Evolutionary conservation across 202 grass and related monocot species (phyloP).

Genomic region (Bolboschoenoplectus hybrid): DNA sequence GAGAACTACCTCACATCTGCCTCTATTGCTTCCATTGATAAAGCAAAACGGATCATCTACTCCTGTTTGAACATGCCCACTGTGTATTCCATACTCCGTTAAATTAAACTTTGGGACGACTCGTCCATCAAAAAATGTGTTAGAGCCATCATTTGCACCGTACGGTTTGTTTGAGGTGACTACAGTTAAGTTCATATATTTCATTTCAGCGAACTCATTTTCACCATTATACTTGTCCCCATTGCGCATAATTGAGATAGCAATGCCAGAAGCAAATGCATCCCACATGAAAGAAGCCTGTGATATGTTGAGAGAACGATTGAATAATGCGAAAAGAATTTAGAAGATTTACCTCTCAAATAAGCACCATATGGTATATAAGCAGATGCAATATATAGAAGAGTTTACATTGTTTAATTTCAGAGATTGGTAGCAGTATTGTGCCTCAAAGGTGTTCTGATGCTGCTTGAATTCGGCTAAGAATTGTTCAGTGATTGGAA

Average conservation of each 20-base stretch:
- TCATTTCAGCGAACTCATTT: conserved; percentile 72
- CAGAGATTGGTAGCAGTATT: conserved; percentile 69
- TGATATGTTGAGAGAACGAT: conserved; percentile 15
- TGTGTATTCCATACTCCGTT: conserved; percentile 59
- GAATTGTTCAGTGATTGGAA: conserved; percentile 66
- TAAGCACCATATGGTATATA: not conserved
- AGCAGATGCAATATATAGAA: not conserved
- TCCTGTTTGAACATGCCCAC: conserved; percentile 80
- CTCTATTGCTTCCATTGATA: conserved; percentile 47
- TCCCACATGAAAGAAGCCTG: conserved; percentile 83
- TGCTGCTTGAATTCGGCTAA: conserved; percentile 54
- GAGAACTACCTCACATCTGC: conserved; percentile 66
- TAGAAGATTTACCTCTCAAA: not conserved
- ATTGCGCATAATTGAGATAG: conserved; percentile 58
- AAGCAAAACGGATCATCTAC: conserved; percentile 61
- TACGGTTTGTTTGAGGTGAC: conserved; percentile 72
- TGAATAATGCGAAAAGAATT: not conserved
- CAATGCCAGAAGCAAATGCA: conserved; percentile 63
- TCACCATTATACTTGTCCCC: conserved; percentile 42
- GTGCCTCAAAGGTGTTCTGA: conserved; percentile 66
- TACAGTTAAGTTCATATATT: conserved; percentile 61
- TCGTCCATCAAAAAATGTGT: conserved; percentile 60
- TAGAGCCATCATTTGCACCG: conserved; percentile 56
- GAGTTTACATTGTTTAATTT: conserved; percentile 51
- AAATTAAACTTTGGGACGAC: conserved; percentile 65